These are phyloP conservation scores for Picochlorum sp. DNA, from an alignment of 139 green algal species.

Conservation along the genomic window DNA sequence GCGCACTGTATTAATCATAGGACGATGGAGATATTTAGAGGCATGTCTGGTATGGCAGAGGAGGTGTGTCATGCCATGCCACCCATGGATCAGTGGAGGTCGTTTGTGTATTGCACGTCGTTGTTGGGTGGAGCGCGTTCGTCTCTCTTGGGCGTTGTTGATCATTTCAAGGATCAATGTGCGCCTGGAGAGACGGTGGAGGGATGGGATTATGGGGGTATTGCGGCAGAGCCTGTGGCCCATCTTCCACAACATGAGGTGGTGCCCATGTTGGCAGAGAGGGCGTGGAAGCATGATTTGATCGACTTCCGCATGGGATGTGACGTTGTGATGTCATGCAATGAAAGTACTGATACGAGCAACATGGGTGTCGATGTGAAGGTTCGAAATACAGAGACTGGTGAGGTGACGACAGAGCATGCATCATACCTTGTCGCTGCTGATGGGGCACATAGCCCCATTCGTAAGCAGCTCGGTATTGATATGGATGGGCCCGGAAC, in stretches of 20 bases:
- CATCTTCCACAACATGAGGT: slow-evolving; percentile 84
- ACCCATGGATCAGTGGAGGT: slow-evolving; percentile 68
- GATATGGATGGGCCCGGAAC: slow-evolving; percentile 36
- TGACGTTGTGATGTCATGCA: neutral
- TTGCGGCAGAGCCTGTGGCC: slow-evolving; percentile 58
- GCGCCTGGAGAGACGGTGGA: neutral
- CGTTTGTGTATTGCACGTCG: slow-evolving; percentile 71
- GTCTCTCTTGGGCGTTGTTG: slow-evolving; percentile 57
- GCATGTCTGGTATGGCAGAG: slow-evolving; percentile 28
- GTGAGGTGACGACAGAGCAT: slow-evolving; percentile 5
- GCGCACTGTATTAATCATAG: slow-evolving; percentile 94
- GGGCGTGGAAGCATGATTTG: neutral
- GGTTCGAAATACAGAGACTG: neutral
- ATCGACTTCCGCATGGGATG: slow-evolving; percentile 28
- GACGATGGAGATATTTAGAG: slow-evolving; percentile 77
- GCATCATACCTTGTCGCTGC: slow-evolving; percentile 46
- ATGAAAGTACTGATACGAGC: neutral
- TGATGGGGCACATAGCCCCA: slow-evolving; percentile 57
- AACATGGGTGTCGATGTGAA: neutral
- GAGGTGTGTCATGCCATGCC: slow-evolving; percentile 44
- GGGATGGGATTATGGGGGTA: neutral
- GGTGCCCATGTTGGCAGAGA: slow-evolving; percentile 54
- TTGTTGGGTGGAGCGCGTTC: slow-evolving; percentile 25
- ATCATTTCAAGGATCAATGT: slow-evolving; percentile 65
- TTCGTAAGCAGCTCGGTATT: slow-evolving; percentile 43